Base-by-base conservation (phyloP, 2,329 filamentous ascomycete species). In the Alternaria novae-zelandiae region DNA sequence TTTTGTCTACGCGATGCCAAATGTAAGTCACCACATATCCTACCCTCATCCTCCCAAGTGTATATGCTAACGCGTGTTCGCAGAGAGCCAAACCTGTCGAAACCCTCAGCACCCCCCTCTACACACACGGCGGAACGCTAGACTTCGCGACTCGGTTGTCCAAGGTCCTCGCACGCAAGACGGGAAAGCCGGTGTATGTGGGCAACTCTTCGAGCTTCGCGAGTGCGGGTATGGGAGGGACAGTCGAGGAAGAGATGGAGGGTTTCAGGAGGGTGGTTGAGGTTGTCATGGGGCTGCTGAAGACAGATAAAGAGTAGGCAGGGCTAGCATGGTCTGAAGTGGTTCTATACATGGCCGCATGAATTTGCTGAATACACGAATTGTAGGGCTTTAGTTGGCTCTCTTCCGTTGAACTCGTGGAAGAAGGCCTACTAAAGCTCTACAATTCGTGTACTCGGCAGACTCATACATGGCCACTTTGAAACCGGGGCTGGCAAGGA, bases 241-340 rank as follows among this genome's bases (percentile, higher is more conserved):
- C 89, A 0, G 88, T 95, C 7, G 94, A 97, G 76, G 96, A 98
- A 83, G 95, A 98, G 82, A 94, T 97, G 89, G 93, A 95, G 75
- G 93, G 91, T 0, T 90, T 97, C 72, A 89, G 87, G 73, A 87
- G 86, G 67, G 88, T 97, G 44, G 89, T 94, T 30, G 87, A 91
- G 62, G 87, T 91, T 50, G 86, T 94, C 13, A 82, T 89, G 75
- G 82, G 82, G 46, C 84, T 87, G 70, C 79, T 91, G 25, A 67
- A 67, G 3, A 55, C 54, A 23, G 56, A 67, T 17, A 46, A 71
- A 53, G 49, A 41, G 28, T 59, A 30, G 50, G 46, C 21, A 28
- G n/a, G n/a, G n/a, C n/a, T n/a, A n/a, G n/a, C n/a, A n/a, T n/a
- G n/a, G n/a, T n/a, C n/a, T n/a, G n/a, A n/a, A n/a, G n/a, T n/a